A percentile compares a stretch with the other conserved stretches of the same genome.
Evolutionary conservation across 2,329 filamentous ascomycete species (phyloP).

Genomic region (Aspergillus calidoustus): DNA sequence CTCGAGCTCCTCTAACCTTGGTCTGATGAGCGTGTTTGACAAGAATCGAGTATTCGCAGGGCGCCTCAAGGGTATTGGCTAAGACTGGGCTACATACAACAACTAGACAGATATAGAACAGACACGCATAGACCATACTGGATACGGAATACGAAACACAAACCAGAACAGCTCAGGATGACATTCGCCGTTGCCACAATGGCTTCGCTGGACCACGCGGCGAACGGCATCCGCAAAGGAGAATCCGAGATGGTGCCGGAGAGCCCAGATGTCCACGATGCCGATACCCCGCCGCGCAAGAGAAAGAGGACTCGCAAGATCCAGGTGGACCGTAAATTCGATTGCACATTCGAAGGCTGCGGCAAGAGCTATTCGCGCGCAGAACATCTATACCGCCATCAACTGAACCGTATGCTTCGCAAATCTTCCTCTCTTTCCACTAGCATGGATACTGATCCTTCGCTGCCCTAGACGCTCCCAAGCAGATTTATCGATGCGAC

Average conservation of each 20-base stretch:
- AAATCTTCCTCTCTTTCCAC: background rate
- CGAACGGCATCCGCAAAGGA: constrained; percentile 16
- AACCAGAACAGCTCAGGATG: constrained; percentile 19
- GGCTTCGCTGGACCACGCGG: constrained; percentile 22
- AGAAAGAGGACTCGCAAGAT: constrained; percentile 48
- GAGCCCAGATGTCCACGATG: constrained; percentile 20
- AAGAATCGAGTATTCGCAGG: constrained; percentile 11
- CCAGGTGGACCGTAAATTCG: constrained; percentile 62
- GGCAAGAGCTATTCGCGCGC: constrained; percentile 96
- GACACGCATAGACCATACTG: background rate
- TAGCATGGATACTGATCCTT: constrained; percentile 19
- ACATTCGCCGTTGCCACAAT: constrained; percentile 29
- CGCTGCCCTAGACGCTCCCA: constrained; percentile 72
- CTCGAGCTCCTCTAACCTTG: constrained; percentile 1
- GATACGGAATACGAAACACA: background rate
- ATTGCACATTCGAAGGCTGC: constrained; percentile 83
- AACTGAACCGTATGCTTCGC: constrained; percentile 77
- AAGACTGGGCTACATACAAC: constrained; percentile 10
- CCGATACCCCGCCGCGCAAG: constrained; percentile 22
- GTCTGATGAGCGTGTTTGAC: constrained; percentile 20
- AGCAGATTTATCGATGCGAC: constrained; percentile 92
- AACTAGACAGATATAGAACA: constrained; percentile 4
- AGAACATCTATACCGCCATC: constrained; percentile 94
- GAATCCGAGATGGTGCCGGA: constrained; percentile 21
- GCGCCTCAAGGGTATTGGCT: constrained; percentile 22